A percentile compares a stretch with the other conserved stretches of the same genome.
Conservation (phyloP, 73 alveolate species). For the Blepharisma japonicum region DNA sequence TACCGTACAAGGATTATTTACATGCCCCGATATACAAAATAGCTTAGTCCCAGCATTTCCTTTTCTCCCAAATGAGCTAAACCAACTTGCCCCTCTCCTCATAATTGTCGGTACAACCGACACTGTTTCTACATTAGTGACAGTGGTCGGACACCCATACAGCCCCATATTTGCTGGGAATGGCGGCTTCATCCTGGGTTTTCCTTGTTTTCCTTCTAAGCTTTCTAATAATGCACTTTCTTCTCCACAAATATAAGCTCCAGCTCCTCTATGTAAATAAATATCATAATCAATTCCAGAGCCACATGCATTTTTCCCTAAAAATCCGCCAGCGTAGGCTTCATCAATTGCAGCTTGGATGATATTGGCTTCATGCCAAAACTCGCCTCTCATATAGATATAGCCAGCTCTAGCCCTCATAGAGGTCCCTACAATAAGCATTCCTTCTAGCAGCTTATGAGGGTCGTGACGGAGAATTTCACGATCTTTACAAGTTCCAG, state of each 20-base stretch:
- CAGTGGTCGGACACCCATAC: constrained; percentile 91
- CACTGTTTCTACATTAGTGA: constrained; percentile 86
- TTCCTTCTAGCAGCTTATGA: constrained; percentile 69
- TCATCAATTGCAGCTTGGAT: constrained; percentile 63
- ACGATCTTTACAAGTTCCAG: constrained; percentile 79
- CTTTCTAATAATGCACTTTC: constrained; percentile 84
- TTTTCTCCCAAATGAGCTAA: constrained; percentile 78
- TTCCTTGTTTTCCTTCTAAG: constrained; percentile 85
- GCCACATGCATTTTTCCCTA: constrained; percentile 76
- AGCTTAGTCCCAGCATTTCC: constrained; percentile 84
- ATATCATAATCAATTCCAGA: constrained; percentile 68
- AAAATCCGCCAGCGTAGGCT: constrained; percentile 60
- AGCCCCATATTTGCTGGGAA: constrained; percentile 93
- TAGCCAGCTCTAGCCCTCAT: constrained; percentile 78
- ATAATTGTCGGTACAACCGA: constrained; percentile 84
- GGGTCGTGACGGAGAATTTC: constrained; percentile 66
- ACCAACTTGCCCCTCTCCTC: constrained; percentile 88
- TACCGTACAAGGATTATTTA: constrained; percentile 83
- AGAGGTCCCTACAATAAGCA: constrained; percentile 56
- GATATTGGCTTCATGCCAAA: constrained; percentile 66
- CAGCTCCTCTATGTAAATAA: constrained; percentile 76
- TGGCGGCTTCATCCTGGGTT: constrained; percentile 90
- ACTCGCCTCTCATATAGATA: constrained; percentile 71
- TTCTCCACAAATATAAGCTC: constrained; percentile 91
- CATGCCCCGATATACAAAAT: constrained; percentile 84